Percentiles rank a stretch among this genome's conserved stretches.
phyloP scores from a whole-genome alignment of 306 rosid genomes.

The Quercus gilva region DNA sequence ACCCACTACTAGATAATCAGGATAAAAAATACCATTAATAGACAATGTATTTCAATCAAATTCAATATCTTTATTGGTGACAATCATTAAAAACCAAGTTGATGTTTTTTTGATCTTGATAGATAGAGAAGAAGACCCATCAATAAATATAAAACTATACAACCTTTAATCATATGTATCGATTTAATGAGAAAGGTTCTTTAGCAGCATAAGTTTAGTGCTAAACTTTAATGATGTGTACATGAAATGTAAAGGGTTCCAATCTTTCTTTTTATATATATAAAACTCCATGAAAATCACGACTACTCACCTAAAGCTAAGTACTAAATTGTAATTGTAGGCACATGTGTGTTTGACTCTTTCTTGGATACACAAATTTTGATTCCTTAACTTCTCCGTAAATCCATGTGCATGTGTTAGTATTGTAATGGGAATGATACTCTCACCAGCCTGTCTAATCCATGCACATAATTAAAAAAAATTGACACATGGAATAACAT shows the following conservation, averaged over 20 bases:
- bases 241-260: not conserved
- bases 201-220: too few relatives aligned
- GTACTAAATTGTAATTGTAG: conserved; percentile 11
- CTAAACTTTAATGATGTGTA: too few relatives aligned
- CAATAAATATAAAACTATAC: not conserved
- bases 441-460: not conserved
- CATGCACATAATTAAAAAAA: not conserved
- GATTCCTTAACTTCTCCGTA: conserved; percentile 50
- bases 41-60: not conserved
- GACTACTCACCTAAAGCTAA: conserved; percentile 1
- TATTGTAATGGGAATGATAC: not conserved
- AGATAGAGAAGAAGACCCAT: not conserved
- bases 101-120: not conserved
- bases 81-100: not conserved
- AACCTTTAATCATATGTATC: not conserved
- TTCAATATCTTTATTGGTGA: not conserved
- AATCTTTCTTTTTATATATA: not conserved
- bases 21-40: not conserved
- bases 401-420: conserved; percentile 20
- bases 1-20: too few relatives aligned
- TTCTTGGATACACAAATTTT: conserved; percentile 30
- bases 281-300: not conserved
- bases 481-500: not conserved
- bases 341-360: conserved; percentile 43
- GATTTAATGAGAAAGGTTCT: not conserved